These are phyloP conservation scores for Stellera chamaejasme DNA, from an alignment of 345 rosid species.

Conservation along the genomic window DNA sequence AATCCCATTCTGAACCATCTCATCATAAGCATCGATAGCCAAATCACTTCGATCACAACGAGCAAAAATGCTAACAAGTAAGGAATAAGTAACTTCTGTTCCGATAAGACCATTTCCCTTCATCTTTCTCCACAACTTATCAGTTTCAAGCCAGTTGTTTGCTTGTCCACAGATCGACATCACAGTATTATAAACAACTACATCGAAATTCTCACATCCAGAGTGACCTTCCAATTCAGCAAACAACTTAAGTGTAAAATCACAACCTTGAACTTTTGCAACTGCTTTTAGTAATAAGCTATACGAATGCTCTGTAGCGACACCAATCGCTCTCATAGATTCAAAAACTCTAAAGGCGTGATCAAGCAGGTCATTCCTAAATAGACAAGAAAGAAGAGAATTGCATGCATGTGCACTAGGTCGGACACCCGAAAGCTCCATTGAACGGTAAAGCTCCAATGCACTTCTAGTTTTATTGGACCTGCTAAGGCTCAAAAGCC, in stretches of 20 bases:
- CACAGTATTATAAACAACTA: constrained; percentile 63
- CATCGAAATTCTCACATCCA: constrained; percentile 35
- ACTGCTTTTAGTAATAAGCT: constrained; percentile 62
- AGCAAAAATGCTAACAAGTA: constrained; percentile 59
- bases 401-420: constrained; percentile 57
- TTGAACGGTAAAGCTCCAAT: constrained; percentile 46
- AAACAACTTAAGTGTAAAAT: constrained; percentile 51
- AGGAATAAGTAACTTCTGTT: constrained; percentile 52
- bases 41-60: constrained; percentile 51
- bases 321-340: constrained; percentile 38
- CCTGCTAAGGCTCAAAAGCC: constrained; percentile 65
- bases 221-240: constrained; percentile 33
- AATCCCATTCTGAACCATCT: constrained; percentile 46
- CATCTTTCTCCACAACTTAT: constrained; percentile 62
- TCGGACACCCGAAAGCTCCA: constrained; percentile 38
- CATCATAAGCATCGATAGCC: constrained; percentile 63
- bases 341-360: constrained; percentile 45
- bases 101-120: constrained; percentile 46
- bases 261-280: constrained; percentile 41
- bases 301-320: constrained; percentile 53
- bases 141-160: constrained; percentile 40
- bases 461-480: constrained; percentile 69
- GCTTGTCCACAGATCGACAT: constrained; percentile 58
- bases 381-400: constrained; percentile 58
- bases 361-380: constrained; percentile 39